Evolutionary conservation across 208 protist genomes (phyloP), one percentile per base, ranked within the genome.

Genomic region (Crithidia brevicula): DNA sequence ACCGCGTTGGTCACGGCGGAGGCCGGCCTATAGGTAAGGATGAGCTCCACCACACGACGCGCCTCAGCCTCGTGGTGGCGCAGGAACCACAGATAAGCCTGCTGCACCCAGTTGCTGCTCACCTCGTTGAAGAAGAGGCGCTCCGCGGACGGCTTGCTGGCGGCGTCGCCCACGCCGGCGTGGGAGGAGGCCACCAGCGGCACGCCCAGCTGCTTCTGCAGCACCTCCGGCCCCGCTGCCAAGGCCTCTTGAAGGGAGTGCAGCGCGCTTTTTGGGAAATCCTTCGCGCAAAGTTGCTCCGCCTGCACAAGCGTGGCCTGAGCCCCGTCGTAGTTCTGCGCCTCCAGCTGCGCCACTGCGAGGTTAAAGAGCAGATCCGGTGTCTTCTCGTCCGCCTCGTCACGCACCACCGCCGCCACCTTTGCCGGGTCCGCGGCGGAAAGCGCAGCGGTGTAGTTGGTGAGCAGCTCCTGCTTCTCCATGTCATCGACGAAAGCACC

Each of bases 121-220:
- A 94, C 88, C 38, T 92, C 86, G 59, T 91, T 79, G 65, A 94
- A 91, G 54, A 96, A 93, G 7, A 31, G 36, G n/a, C 88, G 88
- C 60, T 91, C 88, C 9, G 83, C 72, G 22, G 67, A 74, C 23
- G 56, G 30, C 7, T 38, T 18, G 31, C 33, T 36, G 18, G 46
- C 49, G 10, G 43, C 33, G 43, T 16, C 45, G 49, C 46, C 42
- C 5, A 49, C 46, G n/a, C 58, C 50, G 15, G 38, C 42, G 16
- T 34, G 38, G 16, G 54, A 18, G 27, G 53, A 45, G 23, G 58
- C 60, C n/a, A 49, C 62, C 2, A 62, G 56, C 22, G 42, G 66
- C 8, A 64, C 36, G 5, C 76, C 76, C 22, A 85, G 63, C 51
- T 79, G 49, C 16, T 61, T 57, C 27, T 71, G 73, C 30, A 79